phyloP scores from a whole-genome alignment of 441 rosid species.

The Erodium chrysanthum region DNA sequence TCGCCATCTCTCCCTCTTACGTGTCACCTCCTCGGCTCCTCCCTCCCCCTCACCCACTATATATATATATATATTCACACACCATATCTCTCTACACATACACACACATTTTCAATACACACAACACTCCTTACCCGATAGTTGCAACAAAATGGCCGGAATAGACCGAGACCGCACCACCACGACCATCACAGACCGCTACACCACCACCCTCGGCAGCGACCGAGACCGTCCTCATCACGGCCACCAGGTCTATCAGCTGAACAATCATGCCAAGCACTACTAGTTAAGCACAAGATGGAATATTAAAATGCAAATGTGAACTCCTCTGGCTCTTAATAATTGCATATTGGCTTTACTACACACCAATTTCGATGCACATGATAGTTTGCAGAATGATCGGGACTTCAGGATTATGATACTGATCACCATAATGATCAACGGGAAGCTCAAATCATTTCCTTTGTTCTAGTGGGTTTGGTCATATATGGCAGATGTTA shows the following conservation, averaged over 20 bases:
- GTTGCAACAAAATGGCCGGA: not conserved
- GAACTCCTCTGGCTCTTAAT: slow-evolving; percentile 5
- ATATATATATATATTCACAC: no score
- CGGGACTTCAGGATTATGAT: not conserved
- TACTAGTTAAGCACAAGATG: not conserved
- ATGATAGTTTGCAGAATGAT: not conserved
- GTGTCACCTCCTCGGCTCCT: not conserved
- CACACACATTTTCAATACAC: no score
- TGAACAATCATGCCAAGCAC: not conserved
- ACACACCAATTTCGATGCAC: not conserved
- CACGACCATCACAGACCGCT: not conserved
- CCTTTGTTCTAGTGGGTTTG: slow-evolving; percentile 2
- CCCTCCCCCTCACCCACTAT: no score
- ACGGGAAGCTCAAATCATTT: not conserved
- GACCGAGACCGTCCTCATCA: no score
- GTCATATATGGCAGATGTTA: not conserved
- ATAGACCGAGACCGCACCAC: not conserved
- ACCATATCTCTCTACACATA: no score
- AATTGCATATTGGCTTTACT: no score
- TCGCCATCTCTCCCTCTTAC: not conserved
- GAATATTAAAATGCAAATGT: not conserved
- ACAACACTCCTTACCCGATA: no score
- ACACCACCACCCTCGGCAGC: slow-evolving; percentile 15
- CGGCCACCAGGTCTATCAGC: no score
- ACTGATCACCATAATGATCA: not conserved